Conservation (phyloP, 108 stramenopile species). For the Discostella pseudostelligera region DNA sequence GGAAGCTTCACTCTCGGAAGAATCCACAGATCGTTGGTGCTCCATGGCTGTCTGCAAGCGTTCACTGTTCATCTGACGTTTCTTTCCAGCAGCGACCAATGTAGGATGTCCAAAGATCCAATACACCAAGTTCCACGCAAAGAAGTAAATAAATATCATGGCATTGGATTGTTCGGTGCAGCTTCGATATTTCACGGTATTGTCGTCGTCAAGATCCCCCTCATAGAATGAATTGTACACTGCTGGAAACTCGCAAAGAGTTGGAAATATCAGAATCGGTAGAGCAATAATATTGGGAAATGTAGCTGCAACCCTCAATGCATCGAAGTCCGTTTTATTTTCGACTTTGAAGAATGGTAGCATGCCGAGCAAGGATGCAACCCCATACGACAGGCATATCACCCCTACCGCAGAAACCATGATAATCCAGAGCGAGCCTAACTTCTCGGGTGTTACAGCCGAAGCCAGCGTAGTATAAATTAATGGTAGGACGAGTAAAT, state of each 20-base stretch:
- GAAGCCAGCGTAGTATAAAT: constrained; percentile 60
- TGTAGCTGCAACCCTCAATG: constrained; percentile 59
- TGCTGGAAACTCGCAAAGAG: constrained; percentile 69
- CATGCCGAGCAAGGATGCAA: constrained; percentile 52
- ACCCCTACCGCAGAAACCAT: constrained; percentile 54
- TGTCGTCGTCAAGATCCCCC: constrained; percentile 14
- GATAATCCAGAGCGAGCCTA: constrained; percentile 68
- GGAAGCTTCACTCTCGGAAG: constrained; percentile 4
- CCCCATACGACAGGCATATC: constrained; percentile 47
- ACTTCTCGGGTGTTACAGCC: constrained; percentile 46
- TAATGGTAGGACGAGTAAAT: constrained; percentile 60
- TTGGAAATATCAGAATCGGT: constrained; percentile 76
- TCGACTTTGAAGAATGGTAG: constrained; percentile 40
- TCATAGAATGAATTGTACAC: constrained; percentile 55
- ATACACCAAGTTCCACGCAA: constrained; percentile 59
- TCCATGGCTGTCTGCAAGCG: constrained; percentile 1
- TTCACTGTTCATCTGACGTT: constrained; percentile 17
- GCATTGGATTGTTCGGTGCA: constrained; percentile 61
- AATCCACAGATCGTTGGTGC: constrained; percentile 1
- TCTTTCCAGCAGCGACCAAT: constrained; percentile 41
- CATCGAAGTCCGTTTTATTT: constrained; percentile 51
- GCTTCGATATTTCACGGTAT: constrained; percentile 31
- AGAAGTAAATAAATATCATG: constrained; percentile 77
- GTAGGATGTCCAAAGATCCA: constrained; percentile 61
- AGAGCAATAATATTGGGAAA: constrained; percentile 74